Conservation (phyloP, 1,284 basidiomycete species). For the Ustilago loliicola region DNA sequence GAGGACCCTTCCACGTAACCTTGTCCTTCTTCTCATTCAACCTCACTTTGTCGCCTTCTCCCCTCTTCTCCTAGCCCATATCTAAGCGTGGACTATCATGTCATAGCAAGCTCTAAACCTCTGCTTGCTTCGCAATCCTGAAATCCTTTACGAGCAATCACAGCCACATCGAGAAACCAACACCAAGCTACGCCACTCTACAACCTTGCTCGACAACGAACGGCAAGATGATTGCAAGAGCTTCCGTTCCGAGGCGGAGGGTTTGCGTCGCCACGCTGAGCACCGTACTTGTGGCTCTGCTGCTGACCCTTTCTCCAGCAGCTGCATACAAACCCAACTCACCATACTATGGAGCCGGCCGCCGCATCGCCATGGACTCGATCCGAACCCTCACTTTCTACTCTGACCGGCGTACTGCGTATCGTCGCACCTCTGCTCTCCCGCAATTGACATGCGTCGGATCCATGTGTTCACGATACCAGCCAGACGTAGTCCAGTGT, state of each 20-base stretch:
- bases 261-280: neutral
- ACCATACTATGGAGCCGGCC: conserved; percentile 38
- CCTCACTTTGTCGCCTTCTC: neutral
- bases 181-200: neutral
- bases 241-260: neutral
- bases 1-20: conserved; percentile 32
- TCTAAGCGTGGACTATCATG: neutral
- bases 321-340: conserved; percentile 19
- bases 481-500: conserved; percentile 89
- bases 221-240: neutral
- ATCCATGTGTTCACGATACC: conserved; percentile 79
- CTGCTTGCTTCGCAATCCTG: too few relatives aligned
- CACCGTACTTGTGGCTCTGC: neutral
- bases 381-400: conserved; percentile 86
- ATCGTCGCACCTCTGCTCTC: conserved; percentile 78
- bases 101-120: neutral
- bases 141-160: too few relatives aligned
- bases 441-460: conserved; percentile 86
- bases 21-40: conserved; percentile 3
- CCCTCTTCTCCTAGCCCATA: neutral
- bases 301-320: neutral
- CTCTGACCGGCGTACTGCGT: conserved; percentile 77
- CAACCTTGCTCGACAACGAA: neutral
- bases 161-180: neutral
- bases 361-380: conserved; percentile 34